These are phyloP conservation scores for Zygoascus sp. DNA, from an alignment of 1,139 yeast genomes.

Conservation along the genomic window DNA sequence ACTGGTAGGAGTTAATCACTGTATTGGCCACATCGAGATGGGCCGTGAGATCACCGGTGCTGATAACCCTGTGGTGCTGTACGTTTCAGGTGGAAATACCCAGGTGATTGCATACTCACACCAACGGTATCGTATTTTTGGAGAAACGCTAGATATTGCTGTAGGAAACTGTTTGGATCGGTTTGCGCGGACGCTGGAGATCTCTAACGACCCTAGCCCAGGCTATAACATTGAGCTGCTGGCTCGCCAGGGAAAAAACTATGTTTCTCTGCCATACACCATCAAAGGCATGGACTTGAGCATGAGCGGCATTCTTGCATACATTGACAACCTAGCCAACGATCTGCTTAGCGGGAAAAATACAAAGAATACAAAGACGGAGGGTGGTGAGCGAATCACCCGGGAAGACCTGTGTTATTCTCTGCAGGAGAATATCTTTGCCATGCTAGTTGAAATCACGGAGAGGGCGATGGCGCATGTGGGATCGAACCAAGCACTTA, in stretches of 20 bases:
- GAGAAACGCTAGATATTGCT: constrained; percentile 95
- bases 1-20: constrained; percentile 90
- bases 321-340: constrained; percentile 73
- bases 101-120: constrained; percentile 96
- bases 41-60: constrained; percentile 98
- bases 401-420: constrained; percentile 90
- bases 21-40: constrained; percentile 98
- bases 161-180: constrained; percentile 95
- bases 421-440: constrained; percentile 83
- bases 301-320: constrained; percentile 91
- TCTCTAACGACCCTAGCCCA: constrained; percentile 93
- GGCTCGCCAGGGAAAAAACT: constrained; percentile 68
- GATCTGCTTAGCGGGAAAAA: constrained; percentile 57
- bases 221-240: constrained; percentile 95
- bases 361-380: constrained; percentile 47
- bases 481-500: constrained; percentile 78
- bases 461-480: constrained; percentile 99
- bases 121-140: constrained; percentile 89
- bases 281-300: constrained; percentile 98
- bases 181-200: constrained; percentile 84
- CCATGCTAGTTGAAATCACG: constrained; percentile 96
- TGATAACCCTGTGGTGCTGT: constrained; percentile 86
- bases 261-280: constrained; percentile 83
- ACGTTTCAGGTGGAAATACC: constrained; percentile 97
- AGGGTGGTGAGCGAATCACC: constrained; percentile 49